Evolutionary conservation across 2,329 filamentous ascomycete genomes (phyloP), one percentile per base, ranked within the genome.

Genomic region (Sporothrix luriei): DNA sequence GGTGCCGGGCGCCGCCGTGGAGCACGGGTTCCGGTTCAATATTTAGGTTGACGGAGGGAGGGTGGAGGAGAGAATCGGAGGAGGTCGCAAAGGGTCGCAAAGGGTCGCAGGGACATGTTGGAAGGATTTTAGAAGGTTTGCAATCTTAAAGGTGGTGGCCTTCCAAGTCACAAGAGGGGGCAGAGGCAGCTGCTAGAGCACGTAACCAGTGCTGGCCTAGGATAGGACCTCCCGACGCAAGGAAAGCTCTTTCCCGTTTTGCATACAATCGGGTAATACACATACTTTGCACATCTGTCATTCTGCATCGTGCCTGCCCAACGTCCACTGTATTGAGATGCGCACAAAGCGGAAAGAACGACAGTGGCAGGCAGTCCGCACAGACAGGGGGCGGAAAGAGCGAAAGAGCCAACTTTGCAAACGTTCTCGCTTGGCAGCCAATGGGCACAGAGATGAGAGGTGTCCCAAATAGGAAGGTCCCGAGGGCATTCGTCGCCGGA

Each of bases 11-110:
- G 83, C 84, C 73, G 87, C 84, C 26, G 84, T 81, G 13, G 80
- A 83, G 69, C 85, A 87, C 74, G 88, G 89, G 0, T 92, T 92
- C 77, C 83, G 89, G 48, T 92, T 91, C 76, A 84, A 88, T 77
- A 76, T 90, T 33, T 77, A 72, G 66, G 46, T 33, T 33, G 7
- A 1, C 1, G 33, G 33, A 24, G 29, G 14, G 55, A n/a, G 21
- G 33, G 33, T 4, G 24, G 21, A 13, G n/a, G 24, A 7, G 52
- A 14, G 9, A 11, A 14, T 6, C 24, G 52, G 14, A 10, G 26
- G 14, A 4, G 16, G 48, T 5, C n/a, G n/a, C n/a, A n/a, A n/a
- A n/a, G 19, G 48, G 6, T 21, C 5, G 19, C 6, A 6, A 19
- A n/a, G 48, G 33, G 33, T n/a, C n/a, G n/a, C n/a, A 33, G 1